Evolutionary conservation across 768 basidiomycete species (phyloP).

Genomic region (Phallus indusiatus): DNA sequence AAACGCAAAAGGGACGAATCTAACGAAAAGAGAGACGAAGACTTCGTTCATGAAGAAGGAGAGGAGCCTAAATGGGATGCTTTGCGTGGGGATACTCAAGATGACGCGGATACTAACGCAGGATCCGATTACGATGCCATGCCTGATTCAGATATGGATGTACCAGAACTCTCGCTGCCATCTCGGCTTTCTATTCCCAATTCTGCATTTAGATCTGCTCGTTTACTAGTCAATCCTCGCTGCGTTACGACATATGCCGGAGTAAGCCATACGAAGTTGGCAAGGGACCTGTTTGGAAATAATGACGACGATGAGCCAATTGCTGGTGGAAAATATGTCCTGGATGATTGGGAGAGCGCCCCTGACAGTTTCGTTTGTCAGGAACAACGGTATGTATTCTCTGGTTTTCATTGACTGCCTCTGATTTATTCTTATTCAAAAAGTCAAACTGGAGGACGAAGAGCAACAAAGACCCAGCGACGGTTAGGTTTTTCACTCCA

Average conservation of each 20-base stretch:
- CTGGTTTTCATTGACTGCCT: background rate
- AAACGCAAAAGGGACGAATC: slow-evolving; percentile 20
- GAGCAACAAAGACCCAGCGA: slow-evolving; percentile 82
- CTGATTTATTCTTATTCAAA: background rate
- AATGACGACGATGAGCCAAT: slow-evolving; percentile 40
- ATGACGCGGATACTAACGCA: slow-evolving; percentile 69
- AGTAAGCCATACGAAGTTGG: slow-evolving; percentile 91
- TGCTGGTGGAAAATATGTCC: slow-evolving; percentile 57
- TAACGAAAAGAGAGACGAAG: slow-evolving; percentile 27
- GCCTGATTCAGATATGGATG: slow-evolving; percentile 46
- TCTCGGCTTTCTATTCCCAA: slow-evolving; percentile 59
- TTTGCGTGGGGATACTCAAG: slow-evolving; percentile 18
- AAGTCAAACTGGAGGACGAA: slow-evolving; percentile 84
- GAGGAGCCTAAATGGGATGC: slow-evolving; percentile 23
- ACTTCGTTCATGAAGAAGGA: slow-evolving; percentile 21
- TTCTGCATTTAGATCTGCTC: slow-evolving; percentile 75
- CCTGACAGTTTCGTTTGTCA: slow-evolving; percentile 98
- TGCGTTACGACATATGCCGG: slow-evolving; percentile 98
- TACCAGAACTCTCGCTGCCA: slow-evolving; percentile 20
- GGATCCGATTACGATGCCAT: slow-evolving; percentile 87
- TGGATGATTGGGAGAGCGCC: slow-evolving; percentile 94
- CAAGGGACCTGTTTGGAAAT: slow-evolving; percentile 86
- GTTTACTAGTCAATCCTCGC: slow-evolving; percentile 91
- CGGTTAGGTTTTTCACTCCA: slow-evolving; percentile 77
- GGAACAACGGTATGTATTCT: slow-evolving; percentile 61